Conservation (phyloP, 768 basidiomycete species). For the Serpula lacrymans region DNA sequence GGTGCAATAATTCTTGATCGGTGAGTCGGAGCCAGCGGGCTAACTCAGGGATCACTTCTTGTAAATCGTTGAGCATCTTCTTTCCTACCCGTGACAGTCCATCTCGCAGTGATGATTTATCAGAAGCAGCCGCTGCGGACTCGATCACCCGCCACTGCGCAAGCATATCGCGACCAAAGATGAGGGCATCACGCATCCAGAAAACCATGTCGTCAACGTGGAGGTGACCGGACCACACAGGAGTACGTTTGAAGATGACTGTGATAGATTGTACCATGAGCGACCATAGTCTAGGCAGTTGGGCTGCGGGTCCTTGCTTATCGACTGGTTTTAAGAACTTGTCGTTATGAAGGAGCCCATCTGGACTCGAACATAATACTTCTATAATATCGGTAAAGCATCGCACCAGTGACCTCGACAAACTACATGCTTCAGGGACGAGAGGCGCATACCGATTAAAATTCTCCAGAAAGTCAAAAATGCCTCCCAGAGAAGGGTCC, state of each 20-base stretch:
- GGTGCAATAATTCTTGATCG: conserved; percentile 87
- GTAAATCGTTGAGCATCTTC: conserved; percentile 75
- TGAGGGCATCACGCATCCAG: conserved; percentile 99
- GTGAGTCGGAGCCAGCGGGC: conserved; percentile 89
- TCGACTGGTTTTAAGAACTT: conserved; percentile 47
- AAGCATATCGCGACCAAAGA: conserved; percentile 85
- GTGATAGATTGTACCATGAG: conserved; percentile 77
- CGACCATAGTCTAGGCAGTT: conserved; percentile 73
- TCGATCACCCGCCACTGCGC: conserved; percentile 81
- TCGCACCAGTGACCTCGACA: conserved; percentile 88
- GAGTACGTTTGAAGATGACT: conserved; percentile 82
- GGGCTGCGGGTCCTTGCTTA: conserved; percentile 43
- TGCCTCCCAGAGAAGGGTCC: conserved; percentile 62
- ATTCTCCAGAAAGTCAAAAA: conserved; percentile 60
- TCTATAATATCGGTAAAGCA: conserved; percentile 94
- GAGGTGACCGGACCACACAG: conserved; percentile 77
- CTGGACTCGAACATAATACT: conserved; percentile 69
- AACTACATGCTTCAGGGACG: conserved; percentile 81
- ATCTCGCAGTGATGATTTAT: conserved; percentile 14
- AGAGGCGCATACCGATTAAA: conserved; percentile 60
- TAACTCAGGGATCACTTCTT: conserved; percentile 75
- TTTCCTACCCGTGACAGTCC: conserved; percentile 56
- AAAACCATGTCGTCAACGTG: conserved; percentile 82
- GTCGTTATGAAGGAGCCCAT: conserved; percentile 63
- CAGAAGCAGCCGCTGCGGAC: conserved; percentile 38